Evolutionary conservation across 2,329 filamentous ascomycete species (phyloP).

Genomic region (Ophiostoma angusticollis): DNA sequence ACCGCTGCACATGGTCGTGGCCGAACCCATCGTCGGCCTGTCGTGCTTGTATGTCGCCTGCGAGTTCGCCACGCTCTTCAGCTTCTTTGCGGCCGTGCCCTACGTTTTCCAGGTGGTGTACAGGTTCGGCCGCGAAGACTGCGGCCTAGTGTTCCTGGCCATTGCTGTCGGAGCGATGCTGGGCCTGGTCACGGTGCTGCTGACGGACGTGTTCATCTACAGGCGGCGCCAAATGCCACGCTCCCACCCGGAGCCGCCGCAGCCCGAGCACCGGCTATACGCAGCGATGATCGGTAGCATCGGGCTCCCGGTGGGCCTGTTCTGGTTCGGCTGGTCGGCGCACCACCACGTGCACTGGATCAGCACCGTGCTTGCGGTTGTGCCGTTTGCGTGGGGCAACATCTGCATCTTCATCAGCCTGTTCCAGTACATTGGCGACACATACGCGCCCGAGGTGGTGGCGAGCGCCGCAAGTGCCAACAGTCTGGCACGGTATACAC

Average conservation of each 20-base stretch:
- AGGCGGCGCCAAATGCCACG: conserved; percentile 20
- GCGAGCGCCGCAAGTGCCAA: conserved; percentile 49
- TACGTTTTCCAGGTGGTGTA: conserved; percentile 35
- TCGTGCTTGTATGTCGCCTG: conserved; percentile 36
- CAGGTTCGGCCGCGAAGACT: conserved; percentile 29
- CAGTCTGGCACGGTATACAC: conserved; percentile 39
- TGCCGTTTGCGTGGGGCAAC: conserved; percentile 48
- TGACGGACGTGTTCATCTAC: conserved; percentile 32
- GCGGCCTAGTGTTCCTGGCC: conserved; percentile 32
- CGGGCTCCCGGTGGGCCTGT: conserved; percentile 38
- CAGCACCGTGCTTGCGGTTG: conserved; percentile 35
- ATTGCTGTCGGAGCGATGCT: conserved; percentile 33
- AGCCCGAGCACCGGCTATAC: conserved; percentile 45
- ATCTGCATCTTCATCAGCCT: conserved; percentile 44
- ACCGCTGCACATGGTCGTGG: conserved; percentile 44
- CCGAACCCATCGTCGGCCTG: conserved; percentile 50
- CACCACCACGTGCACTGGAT: conserved; percentile 33
- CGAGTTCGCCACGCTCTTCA: conserved; percentile 39
- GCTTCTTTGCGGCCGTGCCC: conserved; percentile 39
- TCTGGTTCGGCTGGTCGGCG: conserved; percentile 50
- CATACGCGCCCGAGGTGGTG: conserved; percentile 40
- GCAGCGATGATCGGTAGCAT: conserved; percentile 45
- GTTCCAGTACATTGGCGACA: conserved; percentile 41
- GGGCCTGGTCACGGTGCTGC: conserved; percentile 27
- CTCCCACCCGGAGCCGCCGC: conserved; percentile 24